Percentiles rank a stretch among this genome's conserved stretches.
Evolutionary conservation across 306 rosid genomes (phyloP).

Genomic region (Begonia peltatifolia): DNA sequence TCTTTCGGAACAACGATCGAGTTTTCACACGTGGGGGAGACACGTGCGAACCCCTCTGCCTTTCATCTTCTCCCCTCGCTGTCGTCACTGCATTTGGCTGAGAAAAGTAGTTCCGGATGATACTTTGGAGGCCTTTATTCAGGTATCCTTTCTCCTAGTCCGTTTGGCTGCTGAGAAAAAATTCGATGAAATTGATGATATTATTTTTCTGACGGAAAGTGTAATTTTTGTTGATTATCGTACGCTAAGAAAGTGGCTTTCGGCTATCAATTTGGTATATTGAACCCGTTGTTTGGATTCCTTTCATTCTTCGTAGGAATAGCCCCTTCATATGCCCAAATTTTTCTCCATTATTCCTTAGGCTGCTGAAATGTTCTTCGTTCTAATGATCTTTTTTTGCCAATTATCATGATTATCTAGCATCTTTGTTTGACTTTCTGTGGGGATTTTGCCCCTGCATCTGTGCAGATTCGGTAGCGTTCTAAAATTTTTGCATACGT

Average conservation of each 20-base stretch:
- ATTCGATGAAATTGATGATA: background rate
- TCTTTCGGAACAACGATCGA: background rate
- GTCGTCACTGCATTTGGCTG: background rate
- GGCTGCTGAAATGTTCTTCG: too few relatives aligned
- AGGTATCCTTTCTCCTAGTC: conserved; percentile 13
- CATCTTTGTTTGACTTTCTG: background rate
- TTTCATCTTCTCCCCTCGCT: background rate
- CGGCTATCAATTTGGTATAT: too few relatives aligned
- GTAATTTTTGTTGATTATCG: too few relatives aligned
- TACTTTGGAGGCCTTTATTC: conserved; percentile 22
- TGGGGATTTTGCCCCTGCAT: background rate
- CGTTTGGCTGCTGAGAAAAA: conserved; percentile 7
- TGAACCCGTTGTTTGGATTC: too few relatives aligned
- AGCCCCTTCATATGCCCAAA: too few relatives aligned
- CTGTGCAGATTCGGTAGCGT: conserved; percentile 40
- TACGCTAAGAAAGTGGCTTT: too few relatives aligned
- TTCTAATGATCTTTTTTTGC: too few relatives aligned
- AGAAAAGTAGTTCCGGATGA: conserved; percentile 10
- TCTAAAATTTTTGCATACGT: conserved; percentile 26
- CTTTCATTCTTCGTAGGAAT: too few relatives aligned
- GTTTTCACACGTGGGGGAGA: conserved; percentile 3
- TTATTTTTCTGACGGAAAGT: background rate
- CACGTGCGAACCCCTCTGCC: conserved; percentile 6
- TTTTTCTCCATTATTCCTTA: too few relatives aligned
- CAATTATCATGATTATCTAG: too few relatives aligned